Percentiles rank a stretch among this genome's conserved stretches.
Conservation (phyloP, 73 alveolate genomes). For the Stentor coeruleus region DNA sequence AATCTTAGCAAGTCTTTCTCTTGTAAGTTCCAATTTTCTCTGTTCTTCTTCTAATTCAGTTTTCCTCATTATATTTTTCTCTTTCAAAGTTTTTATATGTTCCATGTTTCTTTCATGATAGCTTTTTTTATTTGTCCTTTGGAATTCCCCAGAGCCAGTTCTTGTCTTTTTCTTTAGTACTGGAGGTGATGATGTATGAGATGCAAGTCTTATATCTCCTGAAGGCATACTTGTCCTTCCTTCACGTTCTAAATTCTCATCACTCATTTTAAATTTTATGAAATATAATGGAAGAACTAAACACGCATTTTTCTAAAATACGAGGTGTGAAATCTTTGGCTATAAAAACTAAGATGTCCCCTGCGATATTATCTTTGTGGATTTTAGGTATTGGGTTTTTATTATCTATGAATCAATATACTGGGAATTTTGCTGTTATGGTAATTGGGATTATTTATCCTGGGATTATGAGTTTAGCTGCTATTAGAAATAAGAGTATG, state of each 20-base stretch:
- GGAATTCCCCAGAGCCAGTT: background rate
- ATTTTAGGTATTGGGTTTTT: no score
- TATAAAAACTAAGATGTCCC: no score
- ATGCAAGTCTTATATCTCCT: background rate
- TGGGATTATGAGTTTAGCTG: background rate
- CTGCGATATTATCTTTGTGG: no score
- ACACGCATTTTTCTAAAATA: no score
- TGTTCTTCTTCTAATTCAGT: background rate
- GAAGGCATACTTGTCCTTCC: background rate
- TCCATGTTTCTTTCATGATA: constrained; percentile 17
- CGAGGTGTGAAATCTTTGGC: no score
- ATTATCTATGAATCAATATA: background rate
- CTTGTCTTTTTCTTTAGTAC: background rate
- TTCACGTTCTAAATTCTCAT: no score
- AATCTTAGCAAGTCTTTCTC: background rate
- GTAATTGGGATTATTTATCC: background rate
- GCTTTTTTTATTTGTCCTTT: background rate
- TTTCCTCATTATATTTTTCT: background rate
- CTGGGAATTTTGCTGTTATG: background rate
- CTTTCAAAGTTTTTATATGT: constrained; percentile 6
- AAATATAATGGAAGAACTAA: no score
- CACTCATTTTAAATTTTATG: no score
- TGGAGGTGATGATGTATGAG: constrained; percentile 20
- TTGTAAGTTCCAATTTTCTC: background rate
- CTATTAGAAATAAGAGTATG: background rate